These are phyloP conservation scores for Patellaria atrata DNA, from an alignment of 495 filamentous ascomycete species.

Conservation along the genomic window DNA sequence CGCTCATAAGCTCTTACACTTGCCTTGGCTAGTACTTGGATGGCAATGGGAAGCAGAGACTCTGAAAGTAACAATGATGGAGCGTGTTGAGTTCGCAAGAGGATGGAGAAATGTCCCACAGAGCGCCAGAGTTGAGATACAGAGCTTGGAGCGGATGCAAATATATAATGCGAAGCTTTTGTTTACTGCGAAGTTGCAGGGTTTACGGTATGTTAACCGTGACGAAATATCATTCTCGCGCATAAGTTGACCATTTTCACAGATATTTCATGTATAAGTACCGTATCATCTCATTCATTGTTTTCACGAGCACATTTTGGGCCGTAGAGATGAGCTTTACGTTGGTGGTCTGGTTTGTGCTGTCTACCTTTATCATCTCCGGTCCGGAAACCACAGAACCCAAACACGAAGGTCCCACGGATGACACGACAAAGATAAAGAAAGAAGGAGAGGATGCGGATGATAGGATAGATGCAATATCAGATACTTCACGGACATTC, in stretches of 20 bases:
- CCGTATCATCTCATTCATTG: slow-evolving; percentile 48
- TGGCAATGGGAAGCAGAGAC: slow-evolving; percentile 38
- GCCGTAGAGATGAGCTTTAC: slow-evolving; percentile 47
- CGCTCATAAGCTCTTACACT: slow-evolving; percentile 32
- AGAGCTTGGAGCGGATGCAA: slow-evolving; percentile 41
- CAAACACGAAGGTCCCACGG: slow-evolving; percentile 11
- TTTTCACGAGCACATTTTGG: slow-evolving; percentile 64
- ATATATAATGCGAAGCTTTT: slow-evolving; percentile 55
- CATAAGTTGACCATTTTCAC: background rate
- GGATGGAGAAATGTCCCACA: slow-evolving; percentile 42
- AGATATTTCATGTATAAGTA: slow-evolving; percentile 60
- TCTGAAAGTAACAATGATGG: slow-evolving; percentile 57
- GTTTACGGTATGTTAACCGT: slow-evolving; percentile 39
- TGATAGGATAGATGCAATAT: slow-evolving; percentile 21
- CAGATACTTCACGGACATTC: slow-evolving; percentile 39
- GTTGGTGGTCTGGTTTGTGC: slow-evolving; percentile 43
- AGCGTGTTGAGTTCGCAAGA: slow-evolving; percentile 47
- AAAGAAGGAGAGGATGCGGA: slow-evolving; percentile 13
- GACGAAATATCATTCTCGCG: background rate
- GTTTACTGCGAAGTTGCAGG: slow-evolving; percentile 57
- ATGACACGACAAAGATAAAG: slow-evolving; percentile 2
- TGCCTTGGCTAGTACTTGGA: slow-evolving; percentile 49
- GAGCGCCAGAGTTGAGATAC: slow-evolving; percentile 48
- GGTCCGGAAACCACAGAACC: background rate
- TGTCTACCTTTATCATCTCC: slow-evolving; percentile 25